Evolutionary conservation across 2,329 filamentous ascomycete species (phyloP).

Genomic region (Neocucurbitaria cava): DNA sequence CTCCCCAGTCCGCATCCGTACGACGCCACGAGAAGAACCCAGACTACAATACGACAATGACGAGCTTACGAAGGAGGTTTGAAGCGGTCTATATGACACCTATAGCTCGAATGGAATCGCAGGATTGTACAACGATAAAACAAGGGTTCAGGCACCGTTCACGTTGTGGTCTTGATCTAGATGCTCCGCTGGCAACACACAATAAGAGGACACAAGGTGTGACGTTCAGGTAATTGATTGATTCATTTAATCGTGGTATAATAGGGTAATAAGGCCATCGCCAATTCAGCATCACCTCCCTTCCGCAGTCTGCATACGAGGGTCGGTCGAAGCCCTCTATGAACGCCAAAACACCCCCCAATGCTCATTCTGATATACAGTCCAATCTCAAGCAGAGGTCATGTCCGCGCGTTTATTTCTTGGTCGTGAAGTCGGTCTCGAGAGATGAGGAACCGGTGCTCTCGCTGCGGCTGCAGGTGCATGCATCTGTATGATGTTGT

Average conservation of each 20-base stretch:
- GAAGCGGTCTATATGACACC: background rate
- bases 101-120: background rate
- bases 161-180: background rate
- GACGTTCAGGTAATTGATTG: background rate
- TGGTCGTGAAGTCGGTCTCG: conserved; percentile 89
- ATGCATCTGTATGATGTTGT: conserved; percentile 51
- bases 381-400: background rate
- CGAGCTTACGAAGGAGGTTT: background rate
- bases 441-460: conserved; percentile 67
- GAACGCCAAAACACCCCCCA: conserved; percentile 16
- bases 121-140: background rate
- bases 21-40: background rate
- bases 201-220: background rate
- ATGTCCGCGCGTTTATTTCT: conserved; percentile 46
- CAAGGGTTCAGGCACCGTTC: background rate
- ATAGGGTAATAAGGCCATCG: background rate
- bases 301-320: background rate
- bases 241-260: background rate
- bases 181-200: background rate
- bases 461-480: conserved; percentile 81
- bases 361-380: conserved; percentile 10
- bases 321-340: background rate
- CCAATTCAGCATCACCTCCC: background rate
- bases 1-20: background rate
- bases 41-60: background rate